These are phyloP conservation scores for Pseudogymnoascus sp. DNA, from an alignment of 2,329 filamentous ascomycete genomes.

Conservation along the genomic window DNA sequence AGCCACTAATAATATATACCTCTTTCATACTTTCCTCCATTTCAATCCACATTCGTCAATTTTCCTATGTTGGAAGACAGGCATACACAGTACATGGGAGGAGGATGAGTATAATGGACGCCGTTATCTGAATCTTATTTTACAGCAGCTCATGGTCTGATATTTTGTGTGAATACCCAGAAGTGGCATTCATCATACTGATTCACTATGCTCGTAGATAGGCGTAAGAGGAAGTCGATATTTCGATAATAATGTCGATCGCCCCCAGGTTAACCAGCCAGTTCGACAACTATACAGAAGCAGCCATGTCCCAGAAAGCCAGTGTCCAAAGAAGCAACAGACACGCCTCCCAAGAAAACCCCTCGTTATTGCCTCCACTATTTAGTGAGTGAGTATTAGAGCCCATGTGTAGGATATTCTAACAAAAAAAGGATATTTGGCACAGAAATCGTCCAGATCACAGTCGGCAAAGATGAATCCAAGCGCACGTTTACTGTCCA, in stretches of 20 bases:
- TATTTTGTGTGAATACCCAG: not conserved
- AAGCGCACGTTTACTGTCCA: slow-evolving; percentile 9
- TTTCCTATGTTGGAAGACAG: too few species aligned
- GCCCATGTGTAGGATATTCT: too few species aligned
- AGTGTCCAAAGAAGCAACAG: not conserved
- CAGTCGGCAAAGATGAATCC: not conserved
- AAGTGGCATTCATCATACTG: not conserved
- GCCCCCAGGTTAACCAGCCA: not conserved
- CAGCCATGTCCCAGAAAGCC: not conserved
- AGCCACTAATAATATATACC: too few species aligned
- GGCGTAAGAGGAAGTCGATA: not conserved
- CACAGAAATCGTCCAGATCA: not conserved
- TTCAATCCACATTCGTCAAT: too few species aligned
- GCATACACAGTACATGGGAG: not conserved
- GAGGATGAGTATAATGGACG: not conserved
- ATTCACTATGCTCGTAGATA: not conserved
- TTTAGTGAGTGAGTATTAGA: slow-evolving; percentile 1
- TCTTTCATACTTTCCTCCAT: too few species aligned
- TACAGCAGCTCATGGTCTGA: not conserved
- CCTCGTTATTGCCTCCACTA: not conserved
- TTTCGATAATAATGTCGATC: not conserved
- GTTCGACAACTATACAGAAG: not conserved
- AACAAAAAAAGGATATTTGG: not conserved
- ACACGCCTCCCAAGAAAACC: not conserved
- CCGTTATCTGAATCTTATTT: not conserved